Evolutionary conservation across 257 asterid species (phyloP), one percentile per base, ranked within the genome.

Genomic region (Apocynum venetum): DNA sequence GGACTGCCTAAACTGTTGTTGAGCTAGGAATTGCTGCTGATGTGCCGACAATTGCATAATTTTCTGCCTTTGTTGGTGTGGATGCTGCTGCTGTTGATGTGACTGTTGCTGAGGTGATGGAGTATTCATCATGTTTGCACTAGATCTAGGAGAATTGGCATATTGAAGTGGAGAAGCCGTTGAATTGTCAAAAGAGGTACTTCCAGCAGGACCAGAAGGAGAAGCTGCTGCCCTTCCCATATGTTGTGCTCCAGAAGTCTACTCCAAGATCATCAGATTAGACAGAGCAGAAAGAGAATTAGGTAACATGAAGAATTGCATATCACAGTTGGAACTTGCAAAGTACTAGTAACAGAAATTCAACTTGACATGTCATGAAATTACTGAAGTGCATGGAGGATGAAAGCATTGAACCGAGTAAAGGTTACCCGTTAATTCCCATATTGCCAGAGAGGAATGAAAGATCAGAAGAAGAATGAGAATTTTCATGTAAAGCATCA

Each of bases 41-140:
- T 91, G 93, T 43, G 81, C 89, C 60, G 91, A 91, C 71, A 89
- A 78, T 81, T 92, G 97, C 89, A 92, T 86, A 83, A 95, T 89
- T 91, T 91, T 95, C 85, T 92, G 97, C 90, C 97, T 91, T 20
- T 84, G 93, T 69, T 86, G 88, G 38, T 77, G 85, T 51, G 76
- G 83, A 25, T 82, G 85, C 49, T 79, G 91, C 53, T 86, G 96
- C 47, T 83, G 90, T 66, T 87, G 90, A 64, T 85, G 92, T 36
- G 85, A 68, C 74, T 90, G 97, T 72, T 92, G 98, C 86, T 94
- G 98, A 52, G 98, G 98, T 84, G 98, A 94, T 60, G 98, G 98
- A 40, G 97, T 93, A 86, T 93, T 95, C 98, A 95, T 93, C 80
- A 95, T 88, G 83, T 86, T 93, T 69, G 94, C 85, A 82, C 91